phyloP scores from a whole-genome alignment of 2,329 filamentous ascomycete species.

The Fusarium sp. region DNA sequence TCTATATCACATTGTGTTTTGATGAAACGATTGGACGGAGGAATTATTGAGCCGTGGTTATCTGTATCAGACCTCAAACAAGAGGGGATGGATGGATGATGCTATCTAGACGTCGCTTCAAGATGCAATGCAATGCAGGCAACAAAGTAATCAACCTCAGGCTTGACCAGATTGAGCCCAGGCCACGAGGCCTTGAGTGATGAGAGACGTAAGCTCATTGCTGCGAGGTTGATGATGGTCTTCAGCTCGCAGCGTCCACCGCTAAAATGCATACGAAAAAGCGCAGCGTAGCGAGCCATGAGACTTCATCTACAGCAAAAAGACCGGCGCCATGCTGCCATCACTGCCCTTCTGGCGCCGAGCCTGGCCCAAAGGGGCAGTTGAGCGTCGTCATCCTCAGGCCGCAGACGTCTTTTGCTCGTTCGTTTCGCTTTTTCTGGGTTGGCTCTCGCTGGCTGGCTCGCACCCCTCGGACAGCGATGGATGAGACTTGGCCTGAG shows the following conservation, averaged over 20 bases:
- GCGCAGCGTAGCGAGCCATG: slow-evolving; percentile 28
- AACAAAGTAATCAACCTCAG: slow-evolving; percentile 42
- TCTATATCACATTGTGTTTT: slow-evolving; percentile 18
- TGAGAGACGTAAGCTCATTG: slow-evolving; percentile 45
- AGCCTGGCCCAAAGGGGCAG: slow-evolving; percentile 45
- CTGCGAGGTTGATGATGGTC: slow-evolving; percentile 35
- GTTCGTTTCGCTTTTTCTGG: slow-evolving; percentile 31
- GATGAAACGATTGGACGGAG: slow-evolving; percentile 28
- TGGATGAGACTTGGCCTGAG: slow-evolving; percentile 14
- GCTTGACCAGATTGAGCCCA: slow-evolving; percentile 47
- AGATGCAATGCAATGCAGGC: slow-evolving; percentile 13
- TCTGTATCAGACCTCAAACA: slow-evolving; percentile 37
- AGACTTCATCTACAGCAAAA: slow-evolving; percentile 9
- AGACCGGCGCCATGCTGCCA: slow-evolving; percentile 31
- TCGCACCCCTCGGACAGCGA: slow-evolving; percentile 25
- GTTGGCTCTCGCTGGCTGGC: slow-evolving; percentile 12
- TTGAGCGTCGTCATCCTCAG: slow-evolving; percentile 53
- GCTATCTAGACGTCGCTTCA: slow-evolving; percentile 14
- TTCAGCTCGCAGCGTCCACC: slow-evolving; percentile 21
- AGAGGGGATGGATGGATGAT: slow-evolving; percentile 16
- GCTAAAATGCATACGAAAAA: slow-evolving; percentile 35
- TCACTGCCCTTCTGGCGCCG: slow-evolving; percentile 39
- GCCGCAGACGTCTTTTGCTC: slow-evolving; percentile 42
- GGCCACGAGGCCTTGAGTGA: slow-evolving; percentile 45
- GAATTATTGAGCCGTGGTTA: slow-evolving; percentile 30